Conservation (phyloP, 2,329 filamentous ascomycete species). For the Malbranchea zuffiana region DNA sequence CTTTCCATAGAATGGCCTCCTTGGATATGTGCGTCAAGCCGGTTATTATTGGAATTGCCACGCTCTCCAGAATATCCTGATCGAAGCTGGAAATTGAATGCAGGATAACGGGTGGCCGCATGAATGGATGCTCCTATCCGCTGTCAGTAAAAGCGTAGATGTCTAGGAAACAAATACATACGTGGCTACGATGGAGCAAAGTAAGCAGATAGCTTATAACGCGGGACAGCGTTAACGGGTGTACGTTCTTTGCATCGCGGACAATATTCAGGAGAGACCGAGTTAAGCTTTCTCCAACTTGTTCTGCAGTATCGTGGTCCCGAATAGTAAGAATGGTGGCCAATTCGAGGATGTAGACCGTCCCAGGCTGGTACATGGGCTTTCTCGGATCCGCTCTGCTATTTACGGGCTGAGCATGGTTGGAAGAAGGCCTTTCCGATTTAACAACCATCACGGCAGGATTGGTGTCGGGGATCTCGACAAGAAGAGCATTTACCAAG, state of each 20-base stretch:
- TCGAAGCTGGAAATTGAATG: conserved; percentile 85
- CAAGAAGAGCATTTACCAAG: conserved; percentile 62
- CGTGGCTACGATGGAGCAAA: conserved; percentile 73
- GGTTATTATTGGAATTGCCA: conserved; percentile 63
- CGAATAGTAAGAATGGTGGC: conserved; percentile 71
- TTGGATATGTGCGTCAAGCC: conserved; percentile 67
- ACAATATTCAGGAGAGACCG: conserved; percentile 71
- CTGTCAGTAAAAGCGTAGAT: conserved; percentile 15
- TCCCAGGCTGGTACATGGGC: conserved; percentile 68
- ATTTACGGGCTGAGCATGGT: conserved; percentile 48
- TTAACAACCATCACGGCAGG: conserved; percentile 81
- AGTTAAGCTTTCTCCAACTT: conserved; percentile 67
- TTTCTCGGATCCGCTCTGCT: conserved; percentile 46
- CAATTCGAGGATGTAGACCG: conserved; percentile 85
- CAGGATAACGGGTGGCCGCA: conserved; percentile 81
- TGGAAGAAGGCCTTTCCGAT: conserved; percentile 59
- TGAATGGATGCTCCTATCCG: conserved; percentile 69
- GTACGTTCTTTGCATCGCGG: conserved; percentile 65
- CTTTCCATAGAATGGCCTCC: conserved; percentile 67
- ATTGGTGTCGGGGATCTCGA: conserved; percentile 73
- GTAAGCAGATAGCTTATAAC: conserved; percentile 78
- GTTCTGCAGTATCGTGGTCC: conserved; percentile 59
- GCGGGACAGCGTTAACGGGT: conserved; percentile 72
- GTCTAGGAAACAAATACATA: conserved; percentile 37
- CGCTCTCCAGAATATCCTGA: conserved; percentile 62